A percentile compares a stretch with the other conserved stretches of the same genome.
Evolutionary conservation across 176 grass and related monocot genomes (phyloP).

Genomic region (maize (Zea mays)): Zm-B73-REFERENCE-NAM-5.0 NC_050103.1:103637501-103638000

Average conservation of each 20-base stretch:
- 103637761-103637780: constrained; percentile 6
- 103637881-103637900: constrained; percentile 29
- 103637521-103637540: constrained; percentile 53
- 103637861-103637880: constrained; percentile 24
- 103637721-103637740: not conserved
- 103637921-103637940: not conserved
- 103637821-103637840: not conserved
- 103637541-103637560: constrained; percentile 53
- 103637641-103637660: not conserved
- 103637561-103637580: constrained; percentile 63
- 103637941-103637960: not conserved
- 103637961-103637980: not conserved
- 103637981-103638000: not conserved
- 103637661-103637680: not conserved
- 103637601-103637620: not conserved
- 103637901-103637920: constrained; percentile 1
- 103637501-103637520: constrained; percentile 67
- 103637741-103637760: constrained; percentile 2
- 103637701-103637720: not conserved
- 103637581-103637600: constrained; percentile 66
- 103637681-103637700: not conserved
- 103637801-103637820: not conserved
- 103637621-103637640: not conserved
- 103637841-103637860: not conserved
- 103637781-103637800: not conserved